These are phyloP conservation scores for Solidago caesia DNA, from an alignment of 129 eudicot species.

Conservation along the genomic window DNA sequence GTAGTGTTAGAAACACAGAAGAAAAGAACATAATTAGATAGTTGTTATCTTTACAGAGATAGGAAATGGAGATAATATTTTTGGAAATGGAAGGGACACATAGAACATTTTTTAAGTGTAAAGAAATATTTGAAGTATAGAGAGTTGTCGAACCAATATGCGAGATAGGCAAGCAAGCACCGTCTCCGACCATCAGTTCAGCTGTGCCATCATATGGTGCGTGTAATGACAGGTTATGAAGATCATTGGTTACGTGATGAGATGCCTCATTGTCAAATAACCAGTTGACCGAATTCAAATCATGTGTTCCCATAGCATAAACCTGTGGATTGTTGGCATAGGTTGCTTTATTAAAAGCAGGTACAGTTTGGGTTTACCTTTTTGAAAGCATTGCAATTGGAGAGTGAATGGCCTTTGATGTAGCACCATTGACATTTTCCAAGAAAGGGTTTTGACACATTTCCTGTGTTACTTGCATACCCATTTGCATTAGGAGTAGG, in stretches of 20 bases:
- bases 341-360: not conserved
- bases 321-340: not conserved
- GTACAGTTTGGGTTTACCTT: not conserved
- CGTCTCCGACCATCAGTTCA: not conserved
- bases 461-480: too few species aligned
- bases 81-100: not conserved
- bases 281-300: not conserved
- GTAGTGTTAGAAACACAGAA: not conserved
- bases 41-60: not conserved
- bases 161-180: not conserved
- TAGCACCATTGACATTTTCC: slow-evolving; percentile 10
- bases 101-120: not conserved
- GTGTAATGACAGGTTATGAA: not conserved
- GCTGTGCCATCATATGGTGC: not conserved
- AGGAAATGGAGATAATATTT: not conserved
- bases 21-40: not conserved
- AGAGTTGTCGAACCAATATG: not conserved
- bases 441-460: not conserved
- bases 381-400: not conserved
- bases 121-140: not conserved
- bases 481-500: too few species aligned
- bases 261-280: not conserved
- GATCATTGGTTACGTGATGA: not conserved
- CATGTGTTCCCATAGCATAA: not conserved
- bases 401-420: not conserved